Evolutionary conservation across 768 basidiomycete genomes (phyloP), one percentile per base, ranked within the genome.

Genomic region (Auricularia heimuer): DNA sequence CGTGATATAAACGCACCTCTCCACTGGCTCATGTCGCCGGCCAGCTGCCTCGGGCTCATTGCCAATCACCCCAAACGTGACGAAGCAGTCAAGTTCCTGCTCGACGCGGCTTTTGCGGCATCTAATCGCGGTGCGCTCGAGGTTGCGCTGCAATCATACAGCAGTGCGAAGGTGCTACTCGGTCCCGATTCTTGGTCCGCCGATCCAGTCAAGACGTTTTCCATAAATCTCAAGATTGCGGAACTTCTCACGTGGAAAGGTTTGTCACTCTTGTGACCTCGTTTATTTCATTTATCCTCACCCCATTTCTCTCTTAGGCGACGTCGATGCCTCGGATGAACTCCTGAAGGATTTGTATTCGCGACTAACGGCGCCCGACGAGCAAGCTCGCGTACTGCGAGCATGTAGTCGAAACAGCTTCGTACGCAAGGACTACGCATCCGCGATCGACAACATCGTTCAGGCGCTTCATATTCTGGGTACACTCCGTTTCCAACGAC

Each of bases 51-150:
- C 34, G 77, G 80, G 6, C 75, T 90, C 37, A 73, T 90, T 16
- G 81, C 81, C 21, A 84, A 84, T 35, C 82, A 87, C 69, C 77
- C 82, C 0, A 83, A 83, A 68, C 80, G 85, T 58, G 85, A 85
- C 62, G 85, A 85, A 67, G 70, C 88, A 29, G 71, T 88, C 35
- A 77, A 82, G 64, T 80, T 86, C 33, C 76, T 89, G 8, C 81
- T 87, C 21, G 82, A 87, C 62, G 87, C 88, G 24, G 88, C 86
- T 1, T 85, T 88, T 69, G 84, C 86, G 44, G 86, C 89, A 4
- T 84, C 85, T 78, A 80, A 82, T 7, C 80, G 87, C 62, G 89
- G 89, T 29, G 89, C 89, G 42, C 88, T 89, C 70, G 89, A 90
- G 78, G 87, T 88, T 71, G 24, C 63, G 24, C 56, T 63, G 37